Evolutionary conservation across 139 green algal species (phyloP).

Genomic region (Penium margaritaceum): DNA sequence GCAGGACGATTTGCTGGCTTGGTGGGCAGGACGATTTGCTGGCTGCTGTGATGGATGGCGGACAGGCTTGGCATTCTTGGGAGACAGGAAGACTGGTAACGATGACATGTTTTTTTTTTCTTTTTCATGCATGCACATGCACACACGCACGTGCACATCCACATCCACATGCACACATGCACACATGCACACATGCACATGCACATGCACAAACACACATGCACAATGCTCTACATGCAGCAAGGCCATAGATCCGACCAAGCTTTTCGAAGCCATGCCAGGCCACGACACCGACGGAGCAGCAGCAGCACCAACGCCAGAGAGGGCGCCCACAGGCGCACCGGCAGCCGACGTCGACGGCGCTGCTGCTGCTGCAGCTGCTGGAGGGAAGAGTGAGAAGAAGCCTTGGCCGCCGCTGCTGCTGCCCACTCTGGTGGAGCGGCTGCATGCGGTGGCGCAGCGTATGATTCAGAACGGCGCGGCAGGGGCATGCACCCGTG

Average conservation of each 20-base stretch:
- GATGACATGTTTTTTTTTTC: no score
- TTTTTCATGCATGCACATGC: no score
- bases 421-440: not conserved
- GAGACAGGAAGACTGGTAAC: no score
- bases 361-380: not conserved
- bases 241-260: slow-evolving; percentile 5
- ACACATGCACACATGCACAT: no score
- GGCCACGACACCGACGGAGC: not conserved
- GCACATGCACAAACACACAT: no score
- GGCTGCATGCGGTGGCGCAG: slow-evolving; percentile 13
- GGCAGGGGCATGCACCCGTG: not conserved
- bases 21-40: no score
- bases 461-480: slow-evolving; percentile 3
- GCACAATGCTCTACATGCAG: no score
- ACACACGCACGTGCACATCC: no score
- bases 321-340: not conserved
- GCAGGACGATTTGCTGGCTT: no score
- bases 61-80: no score
- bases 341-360: not conserved
- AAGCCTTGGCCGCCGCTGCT: not conserved
- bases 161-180: no score
- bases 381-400: not conserved
- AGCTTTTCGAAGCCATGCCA: slow-evolving; percentile 13
- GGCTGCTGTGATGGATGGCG: no score
- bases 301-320: not conserved